These are phyloP conservation scores for Salinomyces thailandicus DNA, from an alignment of 2,329 filamentous ascomycete genomes.

Conservation along the genomic window DNA sequence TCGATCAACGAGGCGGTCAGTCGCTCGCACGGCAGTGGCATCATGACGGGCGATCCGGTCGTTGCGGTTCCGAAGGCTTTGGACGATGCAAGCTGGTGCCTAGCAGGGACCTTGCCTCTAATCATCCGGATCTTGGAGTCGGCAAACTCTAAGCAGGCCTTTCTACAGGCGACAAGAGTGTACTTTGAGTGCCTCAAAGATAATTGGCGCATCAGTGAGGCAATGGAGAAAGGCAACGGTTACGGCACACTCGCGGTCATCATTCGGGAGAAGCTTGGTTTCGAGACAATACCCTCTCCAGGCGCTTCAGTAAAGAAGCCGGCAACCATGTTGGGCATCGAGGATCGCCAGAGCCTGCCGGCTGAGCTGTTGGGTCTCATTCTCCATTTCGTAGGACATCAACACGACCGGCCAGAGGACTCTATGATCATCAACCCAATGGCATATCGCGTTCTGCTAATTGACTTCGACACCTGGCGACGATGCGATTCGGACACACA, in stretches of 20 bases:
- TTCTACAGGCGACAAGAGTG: conserved; percentile 69
- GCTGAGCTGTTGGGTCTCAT: conserved; percentile 62
- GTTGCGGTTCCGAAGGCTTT: conserved; percentile 71
- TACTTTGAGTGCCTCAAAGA: conserved; percentile 76
- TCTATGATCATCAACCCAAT: conserved; percentile 94
- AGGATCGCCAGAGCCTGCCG: conserved; percentile 44
- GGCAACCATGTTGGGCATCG: conserved; percentile 15
- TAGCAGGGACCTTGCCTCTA: conserved; percentile 82
- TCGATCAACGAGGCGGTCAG: conserved; percentile 82
- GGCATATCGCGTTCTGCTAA: conserved; percentile 81
- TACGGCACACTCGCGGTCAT: conserved; percentile 81
- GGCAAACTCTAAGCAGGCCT: conserved; percentile 57
- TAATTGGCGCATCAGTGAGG: conserved; percentile 96
- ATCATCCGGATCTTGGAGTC: conserved; percentile 76
- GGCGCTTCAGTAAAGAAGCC: conserved; percentile 14
- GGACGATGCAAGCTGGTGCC: conserved; percentile 84
- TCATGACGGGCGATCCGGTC: conserved; percentile 73
- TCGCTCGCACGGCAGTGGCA: conserved; percentile 66
- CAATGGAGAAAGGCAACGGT: conserved; percentile 92
- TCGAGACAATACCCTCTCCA: conserved; percentile 22
- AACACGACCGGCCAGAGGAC: conserved; percentile 64
- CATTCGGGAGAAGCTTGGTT: conserved; percentile 68
- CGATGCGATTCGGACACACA: conserved; percentile 66
- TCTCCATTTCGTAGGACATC: conserved; percentile 80
- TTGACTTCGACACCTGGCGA: conserved; percentile 91